phyloP scores from a whole-genome alignment of 768 basidiomycete genomes.

The Russula virescens region DNA sequence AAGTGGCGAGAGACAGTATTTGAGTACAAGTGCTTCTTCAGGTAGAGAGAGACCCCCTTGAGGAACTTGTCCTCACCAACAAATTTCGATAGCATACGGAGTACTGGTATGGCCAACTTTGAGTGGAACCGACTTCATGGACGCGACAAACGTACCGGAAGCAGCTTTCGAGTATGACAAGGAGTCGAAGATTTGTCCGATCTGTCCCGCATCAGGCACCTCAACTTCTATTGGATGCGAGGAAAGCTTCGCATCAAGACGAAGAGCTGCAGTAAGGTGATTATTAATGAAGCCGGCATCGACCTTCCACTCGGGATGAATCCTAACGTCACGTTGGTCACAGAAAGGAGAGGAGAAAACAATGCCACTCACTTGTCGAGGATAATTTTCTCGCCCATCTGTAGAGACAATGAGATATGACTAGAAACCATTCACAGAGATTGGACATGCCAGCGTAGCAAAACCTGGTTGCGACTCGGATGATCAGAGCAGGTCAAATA shows the following conservation, averaged over 20 bases:
- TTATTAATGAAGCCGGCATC: slow-evolving; percentile 75
- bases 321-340: slow-evolving; percentile 35
- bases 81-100: slow-evolving; percentile 86
- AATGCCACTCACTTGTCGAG: slow-evolving; percentile 1
- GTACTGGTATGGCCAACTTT: slow-evolving; percentile 40
- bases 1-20: slow-evolving; percentile 84
- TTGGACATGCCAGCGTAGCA: slow-evolving; percentile 60
- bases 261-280: slow-evolving; percentile 70
- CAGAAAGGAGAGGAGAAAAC: neutral
- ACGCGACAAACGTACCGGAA: slow-evolving; percentile 43
- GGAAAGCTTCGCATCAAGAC: slow-evolving; percentile 77
- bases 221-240: slow-evolving; percentile 93
- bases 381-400: slow-evolving; percentile 48
- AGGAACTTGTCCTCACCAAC: slow-evolving; percentile 88
- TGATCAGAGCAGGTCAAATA: slow-evolving; percentile 8
- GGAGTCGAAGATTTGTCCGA: slow-evolving; percentile 76
- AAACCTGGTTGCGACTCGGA: slow-evolving; percentile 59
- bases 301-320: slow-evolving; percentile 84
- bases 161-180: slow-evolving; percentile 84
- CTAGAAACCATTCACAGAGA: slow-evolving; percentile 14
- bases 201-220: slow-evolving; percentile 79
- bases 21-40: slow-evolving; percentile 80
- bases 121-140: neutral
- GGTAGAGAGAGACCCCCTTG: slow-evolving; percentile 83
- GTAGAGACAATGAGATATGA: slow-evolving; percentile 15